Conservation (phyloP, 2,329 filamentous ascomycete species). For the Epichloe hybrida region DNA sequence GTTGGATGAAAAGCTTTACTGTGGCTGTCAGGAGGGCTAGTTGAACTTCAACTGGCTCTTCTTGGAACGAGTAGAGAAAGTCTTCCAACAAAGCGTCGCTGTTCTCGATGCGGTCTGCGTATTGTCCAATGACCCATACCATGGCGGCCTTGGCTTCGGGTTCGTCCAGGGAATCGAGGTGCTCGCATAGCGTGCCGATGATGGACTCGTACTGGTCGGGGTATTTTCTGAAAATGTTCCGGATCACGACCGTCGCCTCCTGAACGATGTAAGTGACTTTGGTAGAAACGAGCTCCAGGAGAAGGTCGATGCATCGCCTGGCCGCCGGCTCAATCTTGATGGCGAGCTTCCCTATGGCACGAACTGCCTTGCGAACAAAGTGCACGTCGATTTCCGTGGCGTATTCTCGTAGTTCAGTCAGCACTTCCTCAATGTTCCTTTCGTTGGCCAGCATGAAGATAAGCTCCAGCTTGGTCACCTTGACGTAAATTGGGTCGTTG, state of each 20-base stretch:
- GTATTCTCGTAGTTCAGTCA: constrained; percentile 90
- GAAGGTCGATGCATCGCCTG: constrained; percentile 76
- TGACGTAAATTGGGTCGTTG: constrained; percentile 98
- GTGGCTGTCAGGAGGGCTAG: constrained; percentile 88
- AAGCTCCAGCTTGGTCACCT: constrained; percentile 94
- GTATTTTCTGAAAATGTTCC: constrained; percentile 98
- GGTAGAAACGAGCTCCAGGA: constrained; percentile 89
- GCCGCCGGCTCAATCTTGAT: constrained; percentile 98
- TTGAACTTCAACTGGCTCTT: constrained; percentile 92
- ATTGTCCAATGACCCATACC: constrained; percentile 99
- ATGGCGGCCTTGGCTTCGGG: constrained; percentile 96
- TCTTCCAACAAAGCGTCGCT: constrained; percentile 88
- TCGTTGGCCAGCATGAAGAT: constrained; percentile 98
- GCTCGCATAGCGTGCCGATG: constrained; percentile 88
- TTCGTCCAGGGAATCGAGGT: constrained; percentile 91
- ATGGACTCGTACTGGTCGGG: constrained; percentile 98
- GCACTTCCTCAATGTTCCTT: constrained; percentile 86
- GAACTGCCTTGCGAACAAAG: constrained; percentile 94
- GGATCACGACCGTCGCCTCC: constrained; percentile 95
- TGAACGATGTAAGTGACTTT: constrained; percentile 98
- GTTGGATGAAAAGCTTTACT: constrained; percentile 94
- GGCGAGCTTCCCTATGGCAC: constrained; percentile 92
- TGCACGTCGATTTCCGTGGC: constrained; percentile 98
- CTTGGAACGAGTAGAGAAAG: constrained; percentile 84
- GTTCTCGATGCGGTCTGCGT: constrained; percentile 94